Base-by-base conservation (phyloP, 2,329 filamentous ascomycete species). In the Fusarium sarcochroum region DNA sequence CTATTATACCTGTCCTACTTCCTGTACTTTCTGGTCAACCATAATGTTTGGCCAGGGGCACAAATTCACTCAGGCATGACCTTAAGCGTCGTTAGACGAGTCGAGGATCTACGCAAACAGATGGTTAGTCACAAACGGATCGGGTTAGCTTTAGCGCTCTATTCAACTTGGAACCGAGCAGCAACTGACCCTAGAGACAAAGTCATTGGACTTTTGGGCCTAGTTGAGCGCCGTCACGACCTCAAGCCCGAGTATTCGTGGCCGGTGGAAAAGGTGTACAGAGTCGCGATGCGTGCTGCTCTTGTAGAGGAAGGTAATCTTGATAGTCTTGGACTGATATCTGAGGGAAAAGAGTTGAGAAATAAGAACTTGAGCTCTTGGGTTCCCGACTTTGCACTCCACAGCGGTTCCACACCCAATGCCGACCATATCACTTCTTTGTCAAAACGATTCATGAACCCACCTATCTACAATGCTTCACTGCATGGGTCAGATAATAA, bases 181-280 rank as follows among this genome's bases (percentile, higher is more conserved):
- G 42, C 47, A n/a, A 48, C 23, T 2, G 58, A 62, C 18, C 27
- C 41, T 2, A 53, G 32, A n/a, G 56, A 62, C 1, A 62, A 62
- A 3, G 20, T 60, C 1, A 54, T 62, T 13, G 58, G 58, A 2
- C n/a, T 60, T 14, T 5, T 58, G 7, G 58, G 58, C 7, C 21
- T 60, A 0, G 25, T 60, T 23, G 30, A 27, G 8, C 53, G 18
- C 18, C 32, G 45, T 7, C 5, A 37, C 5, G 34, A 38, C 9
- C 25, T 60, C 13, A 17, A 42, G 20, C 53, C 58, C 6, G 53
- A 60, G 17, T 58, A 60, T 25, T 58, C 53, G 6, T 60, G 53
- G 53, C n/a, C 53, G 6, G 58, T 60, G 4, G 58, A 60, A 20
- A 60, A 58, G 20, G 38, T 60, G 2, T 60, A 58, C 6, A 14